Evolutionary conservation across 208 protist species (phyloP), one percentile per base, ranked within the genome.

Genomic region (Phytomonas sp.): DNA sequence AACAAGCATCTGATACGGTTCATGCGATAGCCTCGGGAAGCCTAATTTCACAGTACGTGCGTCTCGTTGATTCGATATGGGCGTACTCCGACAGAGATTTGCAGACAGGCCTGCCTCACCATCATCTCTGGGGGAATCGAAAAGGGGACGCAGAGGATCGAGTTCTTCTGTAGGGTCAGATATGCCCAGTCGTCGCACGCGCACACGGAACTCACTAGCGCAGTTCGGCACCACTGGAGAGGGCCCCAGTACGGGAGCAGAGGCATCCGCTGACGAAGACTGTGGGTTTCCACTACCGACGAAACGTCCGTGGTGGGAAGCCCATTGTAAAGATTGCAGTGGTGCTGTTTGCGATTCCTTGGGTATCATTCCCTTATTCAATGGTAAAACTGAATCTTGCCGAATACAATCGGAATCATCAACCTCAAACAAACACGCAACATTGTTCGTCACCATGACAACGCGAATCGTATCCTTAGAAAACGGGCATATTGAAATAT

Each of bases 401-500:
- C 77, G 83, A 40, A 80, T 71, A 70, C 67, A 31, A n/a, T 76
- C 80, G 4, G 67, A 46, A 30, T 84, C 80, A 59, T 89, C 81
- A 33, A 81, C 61, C 71, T 85, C 84, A 28, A 81, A 82, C 3
- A 89, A 30, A 37, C 80, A 75, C 28, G 86, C 64, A 20, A 76
- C 76, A 9, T 20, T 60, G 26, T 72, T 71, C 20, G 81, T 89
- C 17, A 79, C 79, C 28, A 89, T 79, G 4, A 77, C 78, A 11
- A 89, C 74, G 28, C 77, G 80, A 34, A 89, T 67, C 65, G 70
- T 67, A 36, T 80, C 75, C 30, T 78, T 65, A 4, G 74, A 76
- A 51, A 85, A 88, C 30, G 70, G 66, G 75, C 77, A 85, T 13
- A 88, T 74, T 20, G 73, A 75, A n/a, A 85, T 68, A 37, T 75